Evolutionary conservation across 148 eudicot species (phyloP), one percentile per base, ranked within the genome.

Genomic region (Vaccinium corymbosum): DNA sequence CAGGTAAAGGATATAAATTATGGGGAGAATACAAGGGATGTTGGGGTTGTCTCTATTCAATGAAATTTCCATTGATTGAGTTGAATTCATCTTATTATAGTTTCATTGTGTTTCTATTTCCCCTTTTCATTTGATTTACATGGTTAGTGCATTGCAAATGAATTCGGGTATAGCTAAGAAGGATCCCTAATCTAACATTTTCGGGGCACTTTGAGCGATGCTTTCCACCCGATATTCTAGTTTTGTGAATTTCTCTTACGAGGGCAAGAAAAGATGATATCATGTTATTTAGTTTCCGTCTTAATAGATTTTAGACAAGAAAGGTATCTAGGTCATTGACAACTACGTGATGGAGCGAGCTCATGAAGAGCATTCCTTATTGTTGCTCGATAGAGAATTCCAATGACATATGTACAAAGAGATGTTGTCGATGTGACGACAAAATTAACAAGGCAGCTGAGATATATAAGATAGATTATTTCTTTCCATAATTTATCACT

Each of bases 161-260:
- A 55, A 70, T 56, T 62, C 48, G 51, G 64, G 25, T 52, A 82
- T 11, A 52, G 46, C 15, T 51, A 82, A 10, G 64, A 52, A 53
- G 32, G 64, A 81, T 81, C 64, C 76, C 84, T 76, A 85, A 85
- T 74, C 81, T 85, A 57, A 50, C 76, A 17, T 57, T 85, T 42
- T 81, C 3, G 1, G 38, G 38, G 32, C 52, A 49, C 48, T 85
- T 80, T n/a, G 49, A 59, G 51, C 76, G 25, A 25, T 81, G 49
- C n/a, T 85, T 62, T 81, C 62, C 22, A 27, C 38, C 52, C 16
- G 53, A 51, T 29, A 32, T 82, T 52, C 35, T 82, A 32, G 64
- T 53, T 81, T 25, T 25, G 22, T 52, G 59, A 70, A 3, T 53
- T 68, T 49, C 0, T 66, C 61, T 35, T 17, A 51, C 7, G 56